Conservation (phyloP, 768 basidiomycete species). For the Hemileccinum impolitum region DNA sequence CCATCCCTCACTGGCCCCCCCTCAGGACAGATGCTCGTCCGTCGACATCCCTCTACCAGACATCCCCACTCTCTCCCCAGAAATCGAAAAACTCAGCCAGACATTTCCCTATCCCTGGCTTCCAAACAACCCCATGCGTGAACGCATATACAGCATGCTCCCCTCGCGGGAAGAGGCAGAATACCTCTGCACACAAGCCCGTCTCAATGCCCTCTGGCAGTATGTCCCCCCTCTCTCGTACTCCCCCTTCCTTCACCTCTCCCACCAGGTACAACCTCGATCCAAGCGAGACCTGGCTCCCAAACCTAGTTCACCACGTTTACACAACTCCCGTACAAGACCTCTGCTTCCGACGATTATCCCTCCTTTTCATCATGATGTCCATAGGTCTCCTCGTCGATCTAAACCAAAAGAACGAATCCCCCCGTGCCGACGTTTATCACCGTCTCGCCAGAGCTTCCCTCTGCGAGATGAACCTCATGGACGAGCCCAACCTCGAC, state of each 20-base stretch:
- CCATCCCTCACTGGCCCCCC: not conserved
- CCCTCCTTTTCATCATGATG: slow-evolving; percentile 67
- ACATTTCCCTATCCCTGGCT: slow-evolving; percentile 71
- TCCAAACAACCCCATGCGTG: slow-evolving; percentile 58
- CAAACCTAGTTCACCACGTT: slow-evolving; percentile 65
- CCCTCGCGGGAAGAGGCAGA: slow-evolving; percentile 58
- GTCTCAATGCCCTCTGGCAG: slow-evolving; percentile 72
- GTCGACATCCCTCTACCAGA: slow-evolving; percentile 20
- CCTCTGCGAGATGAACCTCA: slow-evolving; percentile 69
- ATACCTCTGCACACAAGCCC: slow-evolving; percentile 59
- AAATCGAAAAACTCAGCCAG: slow-evolving; percentile 50
- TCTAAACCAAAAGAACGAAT: slow-evolving; percentile 51
- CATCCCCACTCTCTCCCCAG: slow-evolving; percentile 24
- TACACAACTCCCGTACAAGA: slow-evolving; percentile 58
- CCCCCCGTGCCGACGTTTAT: slow-evolving; percentile 58
- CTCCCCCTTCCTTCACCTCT: not conserved
- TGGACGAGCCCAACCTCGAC: slow-evolving; percentile 74
- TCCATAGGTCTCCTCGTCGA: slow-evolving; percentile 71
- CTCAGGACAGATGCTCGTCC: slow-evolving; percentile 26
- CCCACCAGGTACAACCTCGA: slow-evolving; percentile 60
- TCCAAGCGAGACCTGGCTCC: slow-evolving; percentile 65
- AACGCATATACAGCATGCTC: slow-evolving; percentile 60
- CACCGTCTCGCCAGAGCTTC: slow-evolving; percentile 65
- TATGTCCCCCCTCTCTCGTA: slow-evolving; percentile 34
- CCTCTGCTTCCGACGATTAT: slow-evolving; percentile 62